Base-by-base conservation (phyloP, 352 stramenopile genomes). In the Globisporangium carolinianum region DNA sequence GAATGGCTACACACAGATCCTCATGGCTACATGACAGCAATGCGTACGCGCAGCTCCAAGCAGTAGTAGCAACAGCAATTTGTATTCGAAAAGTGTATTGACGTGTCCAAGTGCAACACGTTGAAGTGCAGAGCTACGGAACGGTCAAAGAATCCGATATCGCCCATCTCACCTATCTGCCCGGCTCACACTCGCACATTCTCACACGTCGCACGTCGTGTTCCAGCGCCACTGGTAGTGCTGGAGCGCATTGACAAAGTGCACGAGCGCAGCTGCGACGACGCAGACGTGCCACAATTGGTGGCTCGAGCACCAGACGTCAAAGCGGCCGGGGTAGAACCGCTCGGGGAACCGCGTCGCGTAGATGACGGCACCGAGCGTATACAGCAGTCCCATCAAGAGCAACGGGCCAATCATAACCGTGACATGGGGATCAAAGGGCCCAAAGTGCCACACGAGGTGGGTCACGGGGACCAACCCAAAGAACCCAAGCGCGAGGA, bases 261-360 rank as follows among this genome's bases (percentile, higher is more conserved):
- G 83, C 59, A 92, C 79, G 53, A 95, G 79, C 56, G 86, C 86
- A 10, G 86, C 86, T n/a, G 76, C 73, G 53, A 95, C 77, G 51
- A 95, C 86, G 56, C 82, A 95, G 49, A 95, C 83, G 71, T 95
- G 86, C 86, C 86, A 95, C 43, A 93, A 73, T 66, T 95, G 82
- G 69, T 95, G 86, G 61, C 81, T 92, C 24, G 82, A 89, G 64
- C 89, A 91, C 74, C 76, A 89, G 53, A 95, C 59, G 71, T 93
- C 83, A 63, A 94, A 92, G 63, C 76, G 75, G 51, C 86, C 86
- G 1, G 86, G 86, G 68, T 86, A 94, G 58, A 89, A 89, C 24
- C 83, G 79, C 62, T 95, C 86, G 6, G 86, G 86, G 64, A 93
- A 92, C 58, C 84, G 82, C 63, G 81, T 91, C 45, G 77, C 81